Conservation (phyloP, 2,329 filamentous ascomycete genomes). For the Neonectria sp. region DNA sequence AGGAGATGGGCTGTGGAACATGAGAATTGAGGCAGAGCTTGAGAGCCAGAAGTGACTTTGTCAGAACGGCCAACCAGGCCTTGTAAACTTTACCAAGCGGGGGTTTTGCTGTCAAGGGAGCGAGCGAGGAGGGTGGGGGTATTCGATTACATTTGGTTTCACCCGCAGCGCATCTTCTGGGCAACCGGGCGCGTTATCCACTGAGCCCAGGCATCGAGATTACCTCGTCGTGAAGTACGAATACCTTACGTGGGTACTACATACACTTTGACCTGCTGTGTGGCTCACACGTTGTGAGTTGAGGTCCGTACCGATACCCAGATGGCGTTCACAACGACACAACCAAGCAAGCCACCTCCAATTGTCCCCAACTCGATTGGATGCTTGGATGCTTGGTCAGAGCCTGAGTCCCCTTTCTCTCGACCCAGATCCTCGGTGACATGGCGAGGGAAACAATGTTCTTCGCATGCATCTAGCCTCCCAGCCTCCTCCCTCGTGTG, state of each 20-base stretch:
- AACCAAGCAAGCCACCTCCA: slow-evolving; percentile 7
- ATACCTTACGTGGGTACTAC: neutral
- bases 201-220: slow-evolving; percentile 27
- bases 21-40: slow-evolving; percentile 2
- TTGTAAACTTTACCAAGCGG: slow-evolving; percentile 21
- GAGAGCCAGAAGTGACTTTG: slow-evolving; percentile 10
- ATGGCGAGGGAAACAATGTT: slow-evolving; percentile 10
- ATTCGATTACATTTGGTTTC: slow-evolving; percentile 36
- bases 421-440: slow-evolving; percentile 20
- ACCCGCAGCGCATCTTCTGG: slow-evolving; percentile 34
- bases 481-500: neutral
- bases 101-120: neutral
- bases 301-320: neutral
- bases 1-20: neutral
- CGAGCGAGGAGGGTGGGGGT: neutral
- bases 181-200: slow-evolving; percentile 16
- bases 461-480: slow-evolving; percentile 9
- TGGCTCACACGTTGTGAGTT: neutral
- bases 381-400: neutral
- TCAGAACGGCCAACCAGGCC: slow-evolving; percentile 17
- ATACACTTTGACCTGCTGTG: too few relatives aligned
- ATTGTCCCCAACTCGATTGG: slow-evolving; percentile 1
- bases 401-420: neutral
- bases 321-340: neutral
- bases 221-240: neutral